phyloP scores from a whole-genome alignment of 2,329 filamentous ascomycete genomes.

The Ophiocordyceps unilateralis region DNA sequence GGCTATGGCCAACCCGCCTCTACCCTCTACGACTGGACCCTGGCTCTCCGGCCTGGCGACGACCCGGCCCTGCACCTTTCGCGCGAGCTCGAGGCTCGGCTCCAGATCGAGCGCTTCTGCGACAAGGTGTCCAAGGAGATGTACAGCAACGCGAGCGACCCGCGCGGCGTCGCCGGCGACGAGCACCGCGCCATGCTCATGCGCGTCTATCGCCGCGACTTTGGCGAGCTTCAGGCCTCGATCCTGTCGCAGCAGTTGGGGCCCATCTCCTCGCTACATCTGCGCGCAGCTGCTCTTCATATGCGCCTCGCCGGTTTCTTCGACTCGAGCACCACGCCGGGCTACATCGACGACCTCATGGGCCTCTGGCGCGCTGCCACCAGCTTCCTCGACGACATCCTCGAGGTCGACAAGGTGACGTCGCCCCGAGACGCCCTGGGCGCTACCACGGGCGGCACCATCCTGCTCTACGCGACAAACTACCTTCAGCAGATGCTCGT shows the following conservation, averaged over 20 bases:
- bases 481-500: slow-evolving; percentile 77
- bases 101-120: slow-evolving; percentile 58
- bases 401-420: slow-evolving; percentile 32
- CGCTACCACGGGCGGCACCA: slow-evolving; percentile 29
- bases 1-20: slow-evolving; percentile 70
- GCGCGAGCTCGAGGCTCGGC: slow-evolving; percentile 46
- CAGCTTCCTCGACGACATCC: slow-evolving; percentile 48
- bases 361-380: slow-evolving; percentile 57
- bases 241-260: slow-evolving; percentile 41
- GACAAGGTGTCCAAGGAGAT: slow-evolving; percentile 66
- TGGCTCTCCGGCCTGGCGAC: slow-evolving; percentile 42
- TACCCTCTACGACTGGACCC: slow-evolving; percentile 59
- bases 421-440: slow-evolving; percentile 26
- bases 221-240: slow-evolving; percentile 42
- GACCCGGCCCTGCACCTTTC: slow-evolving; percentile 41
- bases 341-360: slow-evolving; percentile 59
- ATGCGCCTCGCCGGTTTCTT: slow-evolving; percentile 68
- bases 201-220: slow-evolving; percentile 48
- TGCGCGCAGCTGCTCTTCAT: slow-evolving; percentile 57
- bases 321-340: slow-evolving; percentile 53
- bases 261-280: slow-evolving; percentile 44
- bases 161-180: slow-evolving; percentile 49
- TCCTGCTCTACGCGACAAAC: slow-evolving; percentile 51
- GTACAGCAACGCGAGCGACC: slow-evolving; percentile 62
- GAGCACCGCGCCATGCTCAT: slow-evolving; percentile 50